Conservation (phyloP, 202 grass and related monocot genomes). For the Carex arenaria region DNA sequence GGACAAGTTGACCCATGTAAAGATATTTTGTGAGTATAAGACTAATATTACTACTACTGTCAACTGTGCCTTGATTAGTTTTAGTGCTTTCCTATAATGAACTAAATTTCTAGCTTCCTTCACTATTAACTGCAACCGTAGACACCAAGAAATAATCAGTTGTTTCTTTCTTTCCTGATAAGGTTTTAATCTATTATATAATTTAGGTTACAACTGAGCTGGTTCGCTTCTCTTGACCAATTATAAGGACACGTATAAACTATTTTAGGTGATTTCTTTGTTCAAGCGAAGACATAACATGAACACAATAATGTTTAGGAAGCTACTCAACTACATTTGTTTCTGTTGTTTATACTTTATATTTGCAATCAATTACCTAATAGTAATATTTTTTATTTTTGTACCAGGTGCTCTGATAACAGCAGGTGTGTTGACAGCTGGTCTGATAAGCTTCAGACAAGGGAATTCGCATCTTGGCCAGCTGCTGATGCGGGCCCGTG, state of each 20-base stretch:
- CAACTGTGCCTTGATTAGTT: not conserved
- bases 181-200: not conserved
- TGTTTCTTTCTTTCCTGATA: not conserved
- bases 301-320: not conserved
- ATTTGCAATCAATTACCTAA: not conserved
- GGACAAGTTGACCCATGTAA: not conserved
- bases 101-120: not conserved
- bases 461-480: slow-evolving; percentile 88
- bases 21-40: not conserved
- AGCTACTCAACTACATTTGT: not conserved
- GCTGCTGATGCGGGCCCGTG: slow-evolving; percentile 94
- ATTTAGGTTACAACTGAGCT: not conserved
- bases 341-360: not conserved
- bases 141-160: not conserved
- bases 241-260: not conserved
- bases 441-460: slow-evolving; percentile 83
- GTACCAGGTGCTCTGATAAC: slow-evolving; percentile 74
- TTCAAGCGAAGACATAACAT: not conserved
- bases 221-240: not conserved
- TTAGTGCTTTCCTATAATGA: not conserved
- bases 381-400: not conserved
- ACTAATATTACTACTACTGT: not conserved
- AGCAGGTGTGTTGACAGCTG: slow-evolving; percentile 79
- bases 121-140: not conserved
- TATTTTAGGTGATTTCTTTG: not conserved